Evolutionary conservation across 768 basidiomycete species (phyloP).

Genomic region (Fomitopsis pulvina): DNA sequence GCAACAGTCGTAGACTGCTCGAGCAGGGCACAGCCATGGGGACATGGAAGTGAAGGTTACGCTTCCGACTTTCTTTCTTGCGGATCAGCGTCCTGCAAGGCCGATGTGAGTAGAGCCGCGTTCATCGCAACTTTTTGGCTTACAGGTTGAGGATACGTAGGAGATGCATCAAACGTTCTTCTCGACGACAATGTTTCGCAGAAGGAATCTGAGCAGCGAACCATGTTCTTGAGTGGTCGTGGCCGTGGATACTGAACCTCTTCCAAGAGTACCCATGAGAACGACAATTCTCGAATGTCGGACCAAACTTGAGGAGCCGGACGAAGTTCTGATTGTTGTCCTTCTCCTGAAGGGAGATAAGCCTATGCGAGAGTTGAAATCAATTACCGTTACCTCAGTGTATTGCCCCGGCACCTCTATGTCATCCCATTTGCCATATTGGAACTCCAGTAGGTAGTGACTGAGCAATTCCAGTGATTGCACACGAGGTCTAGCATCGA

Average conservation of each 20-base stretch:
- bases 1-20: slow-evolving; percentile 76
- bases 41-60: slow-evolving; percentile 87
- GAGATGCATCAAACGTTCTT: slow-evolving; percentile 87
- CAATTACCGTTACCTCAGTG: slow-evolving; percentile 58
- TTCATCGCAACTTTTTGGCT: slow-evolving; percentile 13
- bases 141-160: slow-evolving; percentile 94
- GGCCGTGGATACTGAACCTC: slow-evolving; percentile 85
- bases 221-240: slow-evolving; percentile 81
- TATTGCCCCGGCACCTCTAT: slow-evolving; percentile 99
- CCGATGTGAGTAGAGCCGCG: slow-evolving; percentile 2
- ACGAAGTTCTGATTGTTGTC: slow-evolving; percentile 90
- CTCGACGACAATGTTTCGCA: slow-evolving; percentile 78
- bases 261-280: slow-evolving; percentile 84
- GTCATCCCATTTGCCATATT: slow-evolving; percentile 95
- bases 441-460: slow-evolving; percentile 95
- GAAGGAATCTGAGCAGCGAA: slow-evolving; percentile 91
- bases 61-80: slow-evolving; percentile 89
- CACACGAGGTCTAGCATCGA: slow-evolving; percentile 77
- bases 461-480: slow-evolving; percentile 84
- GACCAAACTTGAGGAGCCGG: slow-evolving; percentile 83
- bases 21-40: slow-evolving; percentile 84
- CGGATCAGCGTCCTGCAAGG: slow-evolving; percentile 63
- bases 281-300: slow-evolving; percentile 86
- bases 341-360: slow-evolving; percentile 59
- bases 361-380: background rate